Evolutionary conservation across 805 yeast genomes (phyloP), one percentile per base, ranked within the genome.

Genomic region (Wickerhamiella domercqiae): DNA sequence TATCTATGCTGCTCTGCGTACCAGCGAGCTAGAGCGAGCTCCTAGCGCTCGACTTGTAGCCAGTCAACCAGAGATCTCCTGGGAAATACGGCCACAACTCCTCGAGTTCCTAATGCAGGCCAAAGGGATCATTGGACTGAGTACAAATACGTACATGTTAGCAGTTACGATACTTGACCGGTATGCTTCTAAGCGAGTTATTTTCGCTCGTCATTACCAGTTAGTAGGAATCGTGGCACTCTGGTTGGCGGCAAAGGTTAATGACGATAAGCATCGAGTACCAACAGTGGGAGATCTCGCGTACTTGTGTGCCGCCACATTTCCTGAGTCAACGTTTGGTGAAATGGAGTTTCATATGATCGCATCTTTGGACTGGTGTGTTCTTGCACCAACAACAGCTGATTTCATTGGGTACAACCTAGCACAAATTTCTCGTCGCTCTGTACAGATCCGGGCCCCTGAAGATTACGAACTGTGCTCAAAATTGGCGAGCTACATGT

Each of bases 171-270:
- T 86, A 37, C 79, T 87, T 43, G 98, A 87, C 56, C 71, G 96
- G 43, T 87, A 87, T 61, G 80, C 94, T 54, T 78, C 94, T 37
- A 78, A 76, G 49, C 67, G 97, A 48, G 73, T 84, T 5, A 90
- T 86, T 1, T 68, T 79, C 45, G 71, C 76, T 47, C 86, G 80
- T 40, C 97, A 86, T 59, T 75, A 82, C 43, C 95, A 86, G 57
- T 66, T 87, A 38, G 87, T 87, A 7, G 83, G 93, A 22, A 79
- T 93, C 43, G 82, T 94, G 3, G 82, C 94, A 43, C 62, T 87
- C 25, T 87, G 97, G 96, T 69, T 87, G 22, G 82, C 94, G 2
- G 76, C 94, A 19, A 87, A 87, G 56, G 67, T 75, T n/a, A 71
- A 70, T 50, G 82, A 82, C 42, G 75, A 75, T 53, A 69, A 90